Conservation (phyloP, 345 rosid species). For the Lepidium didymum region DNA sequence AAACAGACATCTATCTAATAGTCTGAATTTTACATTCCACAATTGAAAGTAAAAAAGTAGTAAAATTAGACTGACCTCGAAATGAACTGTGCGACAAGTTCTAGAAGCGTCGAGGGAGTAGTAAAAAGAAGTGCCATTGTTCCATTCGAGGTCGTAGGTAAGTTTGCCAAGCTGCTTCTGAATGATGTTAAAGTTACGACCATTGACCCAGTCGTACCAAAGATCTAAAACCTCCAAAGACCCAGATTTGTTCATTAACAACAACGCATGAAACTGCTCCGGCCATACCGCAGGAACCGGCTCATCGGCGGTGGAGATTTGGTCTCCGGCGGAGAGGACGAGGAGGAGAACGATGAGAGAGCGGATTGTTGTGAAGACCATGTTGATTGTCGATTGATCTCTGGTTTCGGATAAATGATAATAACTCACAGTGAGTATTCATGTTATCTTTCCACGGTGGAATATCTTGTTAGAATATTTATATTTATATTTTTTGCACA, state of each 20-base stretch:
- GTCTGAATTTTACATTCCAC: neutral
- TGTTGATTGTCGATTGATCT: conserved; percentile 1
- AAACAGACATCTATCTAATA: neutral
- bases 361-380: conserved; percentile 3
- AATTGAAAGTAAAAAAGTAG: neutral
- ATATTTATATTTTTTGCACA: no score
- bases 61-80: conserved; percentile 30
- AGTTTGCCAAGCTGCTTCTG: conserved; percentile 58
- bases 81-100: conserved; percentile 38
- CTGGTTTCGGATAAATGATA: neutral
- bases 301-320: neutral
- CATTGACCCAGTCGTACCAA: conserved; percentile 72
- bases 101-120: conserved; percentile 40
- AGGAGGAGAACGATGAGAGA: conserved; percentile 6
- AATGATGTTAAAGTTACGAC: conserved; percentile 65
- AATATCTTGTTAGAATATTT: neutral
- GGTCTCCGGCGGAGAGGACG: neutral
- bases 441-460: conserved; percentile 10
- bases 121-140: conserved; percentile 53
- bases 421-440: neutral
- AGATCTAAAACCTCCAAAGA: conserved; percentile 44
- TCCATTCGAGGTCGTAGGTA: conserved; percentile 53
- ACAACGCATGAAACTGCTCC: conserved; percentile 53
- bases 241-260: conserved; percentile 55
- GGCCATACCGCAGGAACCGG: conserved; percentile 60